Conservation (phyloP, 345 rosid genomes). For the Ceriops zippeliana region DNA sequence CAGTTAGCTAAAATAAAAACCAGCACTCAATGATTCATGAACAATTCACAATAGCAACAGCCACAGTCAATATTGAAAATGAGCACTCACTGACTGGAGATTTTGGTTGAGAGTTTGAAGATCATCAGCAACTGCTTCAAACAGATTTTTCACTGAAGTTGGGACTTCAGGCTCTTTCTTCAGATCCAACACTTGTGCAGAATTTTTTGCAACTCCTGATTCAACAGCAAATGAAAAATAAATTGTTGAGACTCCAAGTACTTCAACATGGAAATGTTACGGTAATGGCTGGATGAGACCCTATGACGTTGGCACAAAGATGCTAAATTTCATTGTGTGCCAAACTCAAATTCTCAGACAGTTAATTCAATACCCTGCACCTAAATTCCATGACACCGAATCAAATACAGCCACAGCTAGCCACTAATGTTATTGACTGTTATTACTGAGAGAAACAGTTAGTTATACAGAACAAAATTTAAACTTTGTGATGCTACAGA, state of each 20-base stretch:
- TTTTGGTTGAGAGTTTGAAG: conserved; percentile 73
- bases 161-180: conserved; percentile 47
- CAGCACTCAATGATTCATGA: too few relatives aligned
- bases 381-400: neutral
- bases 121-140: conserved; percentile 84
- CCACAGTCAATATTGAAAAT: neutral
- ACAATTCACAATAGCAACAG: too few relatives aligned
- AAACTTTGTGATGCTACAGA: neutral
- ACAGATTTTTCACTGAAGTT: conserved; percentile 54
- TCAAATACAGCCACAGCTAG: neutral
- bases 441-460: neutral
- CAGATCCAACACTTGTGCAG: conserved; percentile 45
- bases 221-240: conserved; percentile 17
- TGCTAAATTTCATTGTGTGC: too few relatives aligned
- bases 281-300: neutral
- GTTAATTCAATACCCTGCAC: too few relatives aligned
- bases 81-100: conserved; percentile 73
- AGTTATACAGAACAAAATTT: neutral
- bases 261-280: neutral
- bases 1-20: too few relatives aligned
- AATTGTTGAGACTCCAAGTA: conserved; percentile 5
- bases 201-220: conserved; percentile 47
- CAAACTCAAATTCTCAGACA: too few relatives aligned
- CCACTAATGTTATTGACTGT: neutral
- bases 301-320: neutral